A percentile compares a stretch with the other conserved stretches of the same genome.
These are phyloP conservation scores for Yamadazyma insecticola DNA, from an alignment of 805 yeast genomes.

Conservation along the genomic window DNA sequence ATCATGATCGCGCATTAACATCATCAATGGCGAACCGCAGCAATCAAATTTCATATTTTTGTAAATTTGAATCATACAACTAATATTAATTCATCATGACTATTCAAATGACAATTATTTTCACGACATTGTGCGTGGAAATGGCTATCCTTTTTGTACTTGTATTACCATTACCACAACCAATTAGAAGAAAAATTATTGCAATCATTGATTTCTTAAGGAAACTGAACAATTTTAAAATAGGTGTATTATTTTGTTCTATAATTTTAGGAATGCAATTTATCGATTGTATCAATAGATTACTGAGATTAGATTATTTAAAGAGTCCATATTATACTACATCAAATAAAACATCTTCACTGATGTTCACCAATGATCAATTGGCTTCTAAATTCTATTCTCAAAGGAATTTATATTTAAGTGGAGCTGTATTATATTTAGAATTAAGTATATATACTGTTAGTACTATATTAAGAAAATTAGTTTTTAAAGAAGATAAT, in stretches of 20 bases:
- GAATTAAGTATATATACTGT: slow-evolving; percentile 52
- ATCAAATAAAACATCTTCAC: slow-evolving; percentile 2
- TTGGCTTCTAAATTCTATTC: slow-evolving; percentile 58
- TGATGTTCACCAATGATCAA: slow-evolving; percentile 41
- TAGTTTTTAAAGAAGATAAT: slow-evolving; percentile 42
- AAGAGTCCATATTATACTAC: slow-evolving; percentile 18
- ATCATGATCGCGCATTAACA: no score
- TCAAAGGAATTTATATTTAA: slow-evolving; percentile 58
- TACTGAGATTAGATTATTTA: slow-evolving; percentile 18
- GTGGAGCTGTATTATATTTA: slow-evolving; percentile 59
- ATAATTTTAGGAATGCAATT: slow-evolving; percentile 46
- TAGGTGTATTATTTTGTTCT: slow-evolving; percentile 39
- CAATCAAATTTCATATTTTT: no score
- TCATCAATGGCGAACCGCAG: no score
- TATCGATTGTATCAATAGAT: slow-evolving; percentile 49
- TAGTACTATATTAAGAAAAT: slow-evolving; percentile 46
- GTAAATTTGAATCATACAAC: background rate
- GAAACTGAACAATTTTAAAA: slow-evolving; percentile 37
- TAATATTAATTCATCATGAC: slow-evolving; percentile 27
- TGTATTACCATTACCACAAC: slow-evolving; percentile 53
- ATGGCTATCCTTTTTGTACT: slow-evolving; percentile 45
- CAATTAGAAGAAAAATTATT: slow-evolving; percentile 41
- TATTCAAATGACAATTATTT: slow-evolving; percentile 43
- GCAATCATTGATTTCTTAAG: slow-evolving; percentile 29
- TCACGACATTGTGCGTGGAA: slow-evolving; percentile 46